Evolutionary conservation across 2,329 filamentous ascomycete species (phyloP).

Genomic region (Eutypella sp.): DNA sequence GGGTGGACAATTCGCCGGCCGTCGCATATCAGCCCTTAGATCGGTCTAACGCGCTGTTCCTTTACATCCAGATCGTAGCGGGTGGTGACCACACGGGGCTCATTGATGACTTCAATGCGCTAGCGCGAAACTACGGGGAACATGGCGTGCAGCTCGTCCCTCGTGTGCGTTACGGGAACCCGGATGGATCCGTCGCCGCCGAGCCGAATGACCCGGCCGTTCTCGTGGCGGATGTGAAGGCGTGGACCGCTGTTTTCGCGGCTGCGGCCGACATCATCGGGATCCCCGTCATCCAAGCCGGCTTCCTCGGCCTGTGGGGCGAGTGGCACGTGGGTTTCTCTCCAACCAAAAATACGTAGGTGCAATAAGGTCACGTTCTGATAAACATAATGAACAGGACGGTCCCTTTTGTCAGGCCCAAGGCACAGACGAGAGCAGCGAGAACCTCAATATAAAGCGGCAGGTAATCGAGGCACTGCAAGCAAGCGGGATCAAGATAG

Average conservation of each 20-base stretch:
- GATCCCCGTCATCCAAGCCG: conserved; percentile 13
- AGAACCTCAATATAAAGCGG: conserved; percentile 5
- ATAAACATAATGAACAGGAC: conserved; percentile 1
- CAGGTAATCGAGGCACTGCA: conserved; percentile 5
- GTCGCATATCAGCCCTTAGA: conserved; percentile 6
- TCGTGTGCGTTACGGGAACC: conserved; percentile 10
- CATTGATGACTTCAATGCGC: conserved; percentile 10
- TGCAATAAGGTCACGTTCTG: not conserved
- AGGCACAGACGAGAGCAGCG: not conserved
- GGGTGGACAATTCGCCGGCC: conserved; percentile 6
- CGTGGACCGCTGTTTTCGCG: conserved; percentile 6
- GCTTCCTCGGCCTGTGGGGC: conserved; percentile 13
- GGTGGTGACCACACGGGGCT: conserved; percentile 6
- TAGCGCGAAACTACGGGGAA: conserved; percentile 9
- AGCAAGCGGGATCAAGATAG: conserved; percentile 7
- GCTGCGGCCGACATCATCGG: conserved; percentile 7
- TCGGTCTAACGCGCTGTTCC: conserved; percentile 10
- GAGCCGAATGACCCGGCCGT: conserved; percentile 7
- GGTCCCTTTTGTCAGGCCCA: conserved; percentile 5
- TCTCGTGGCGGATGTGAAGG: conserved; percentile 6
- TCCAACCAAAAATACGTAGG: not conserved
- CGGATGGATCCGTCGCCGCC: conserved; percentile 1
- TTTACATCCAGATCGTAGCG: conserved; percentile 13
- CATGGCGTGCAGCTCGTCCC: conserved; percentile 7
- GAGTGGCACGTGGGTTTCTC: conserved; percentile 13